A percentile compares a stretch with the other conserved stretches of the same genome.
Conservation (phyloP, 1,139 yeast genomes). For the Spencermartinsiella ligniputridi region DNA sequence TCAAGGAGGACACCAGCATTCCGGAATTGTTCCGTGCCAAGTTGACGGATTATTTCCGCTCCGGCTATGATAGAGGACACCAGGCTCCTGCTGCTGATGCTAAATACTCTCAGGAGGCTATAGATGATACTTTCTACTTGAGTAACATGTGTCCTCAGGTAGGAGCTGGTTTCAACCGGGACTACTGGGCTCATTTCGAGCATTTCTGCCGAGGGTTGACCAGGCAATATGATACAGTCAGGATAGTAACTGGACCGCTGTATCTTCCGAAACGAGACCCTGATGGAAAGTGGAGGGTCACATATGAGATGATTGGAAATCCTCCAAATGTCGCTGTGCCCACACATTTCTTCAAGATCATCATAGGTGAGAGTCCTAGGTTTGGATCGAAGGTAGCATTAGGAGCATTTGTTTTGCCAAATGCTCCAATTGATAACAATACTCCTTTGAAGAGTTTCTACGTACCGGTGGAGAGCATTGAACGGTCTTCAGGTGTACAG, state of each 20-base stretch:
- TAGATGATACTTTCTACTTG: slow-evolving; percentile 88
- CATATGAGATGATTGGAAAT: slow-evolving; percentile 90
- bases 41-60: slow-evolving; percentile 81
- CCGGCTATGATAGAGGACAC: slow-evolving; percentile 97
- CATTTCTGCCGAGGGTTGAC: slow-evolving; percentile 80
- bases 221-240: slow-evolving; percentile 57
- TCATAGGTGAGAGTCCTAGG: slow-evolving; percentile 70
- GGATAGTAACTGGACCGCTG: slow-evolving; percentile 91
- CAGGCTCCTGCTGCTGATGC: slow-evolving; percentile 99
- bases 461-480: slow-evolving; percentile 87
- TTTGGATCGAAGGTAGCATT: slow-evolving; percentile 48
- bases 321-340: slow-evolving; percentile 98
- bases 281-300: slow-evolving; percentile 77
- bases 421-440: slow-evolving; percentile 64
- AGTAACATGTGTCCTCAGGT: slow-evolving; percentile 96
- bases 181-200: slow-evolving; percentile 96
- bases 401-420: slow-evolving; percentile 92
- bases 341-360: slow-evolving; percentile 87
- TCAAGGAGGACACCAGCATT: slow-evolving; percentile 81
- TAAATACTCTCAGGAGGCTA: slow-evolving; percentile 79
- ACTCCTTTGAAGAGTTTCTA: slow-evolving; percentile 71
- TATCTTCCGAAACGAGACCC: slow-evolving; percentile 75
- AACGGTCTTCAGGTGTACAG: slow-evolving; percentile 79
- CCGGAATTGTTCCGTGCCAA: slow-evolving; percentile 73
- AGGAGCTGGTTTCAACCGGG: slow-evolving; percentile 95